Percentiles rank a stretch among this genome's conserved stretches.
phyloP scores from a whole-genome alignment of 208 protist genomes.

The Acanthamoeba castellanii region DNA sequence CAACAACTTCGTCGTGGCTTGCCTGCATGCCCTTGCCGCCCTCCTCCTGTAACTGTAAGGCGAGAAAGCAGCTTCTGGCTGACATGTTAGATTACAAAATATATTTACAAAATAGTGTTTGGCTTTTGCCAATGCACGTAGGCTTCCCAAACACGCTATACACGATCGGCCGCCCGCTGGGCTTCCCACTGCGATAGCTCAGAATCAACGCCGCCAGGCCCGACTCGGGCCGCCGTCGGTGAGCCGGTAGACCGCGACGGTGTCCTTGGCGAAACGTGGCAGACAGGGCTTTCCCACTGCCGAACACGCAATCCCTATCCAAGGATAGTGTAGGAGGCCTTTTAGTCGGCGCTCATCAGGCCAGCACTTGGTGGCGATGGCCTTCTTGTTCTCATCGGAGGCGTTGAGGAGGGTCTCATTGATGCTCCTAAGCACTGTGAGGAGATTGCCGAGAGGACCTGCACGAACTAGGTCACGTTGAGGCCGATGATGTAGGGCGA shows the following conservation, averaged over 20 bases:
- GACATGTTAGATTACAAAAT: too few species aligned
- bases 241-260: slow-evolving; percentile 17
- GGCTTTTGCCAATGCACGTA: too few species aligned
- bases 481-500: neutral
- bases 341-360: neutral
- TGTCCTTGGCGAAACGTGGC: neutral
- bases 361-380: neutral
- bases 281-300: neutral
- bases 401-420: neutral
- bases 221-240: neutral
- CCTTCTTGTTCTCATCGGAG: neutral
- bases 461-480: neutral
- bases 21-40: too few species aligned
- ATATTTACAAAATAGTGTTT: too few species aligned
- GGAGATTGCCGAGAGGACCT: neutral
- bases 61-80: too few species aligned
- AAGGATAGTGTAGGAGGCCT: neutral
- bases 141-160: too few species aligned
- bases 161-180: neutral
- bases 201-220: neutral
- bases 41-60: too few species aligned
- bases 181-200: neutral
- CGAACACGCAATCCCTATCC: neutral
- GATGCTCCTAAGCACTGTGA: neutral
- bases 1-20: too few species aligned